phyloP scores from a whole-genome alignment of 164 flowering plant genomes.

The Magnolia kwangsiensis region DNA sequence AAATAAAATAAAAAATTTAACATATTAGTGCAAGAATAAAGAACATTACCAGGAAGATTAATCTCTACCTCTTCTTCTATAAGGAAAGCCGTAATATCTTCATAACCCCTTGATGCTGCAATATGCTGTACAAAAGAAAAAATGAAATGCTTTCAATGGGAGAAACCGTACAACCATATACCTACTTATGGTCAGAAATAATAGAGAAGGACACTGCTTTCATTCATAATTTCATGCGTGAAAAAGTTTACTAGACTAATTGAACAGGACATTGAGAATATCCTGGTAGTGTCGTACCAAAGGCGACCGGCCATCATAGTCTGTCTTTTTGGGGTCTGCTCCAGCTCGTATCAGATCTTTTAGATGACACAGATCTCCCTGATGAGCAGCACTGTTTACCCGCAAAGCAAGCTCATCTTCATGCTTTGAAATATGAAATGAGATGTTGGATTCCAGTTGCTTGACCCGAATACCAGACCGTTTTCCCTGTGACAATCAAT shows the following conservation, averaged over 20 bases:
- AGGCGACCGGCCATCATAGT: slow-evolving; percentile 95
- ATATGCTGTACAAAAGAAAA: slow-evolving; percentile 49
- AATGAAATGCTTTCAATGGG: not conserved
- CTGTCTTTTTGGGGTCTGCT: slow-evolving; percentile 84
- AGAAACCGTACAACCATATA: not conserved
- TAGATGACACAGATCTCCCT: slow-evolving; percentile 76
- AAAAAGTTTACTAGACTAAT: slow-evolving; percentile 1
- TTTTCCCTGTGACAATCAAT: slow-evolving; percentile 47
- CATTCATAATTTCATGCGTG: not conserved
- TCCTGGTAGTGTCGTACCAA: slow-evolving; percentile 48
- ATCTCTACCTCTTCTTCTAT: slow-evolving; percentile 46
- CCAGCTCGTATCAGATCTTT: slow-evolving; percentile 72
- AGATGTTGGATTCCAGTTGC: slow-evolving; percentile 72
- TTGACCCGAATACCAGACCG: slow-evolving; percentile 57
- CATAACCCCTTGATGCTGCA: slow-evolving; percentile 70
- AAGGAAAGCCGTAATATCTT: slow-evolving; percentile 44
- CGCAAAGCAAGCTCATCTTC: slow-evolving; percentile 83
- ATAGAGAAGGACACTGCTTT: not conserved
- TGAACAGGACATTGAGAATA: not conserved
- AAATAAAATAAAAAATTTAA: no score
- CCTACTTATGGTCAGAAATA: no score
- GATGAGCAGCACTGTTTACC: slow-evolving; percentile 76
- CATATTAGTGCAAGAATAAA: not conserved
- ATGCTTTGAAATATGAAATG: slow-evolving; percentile 72
- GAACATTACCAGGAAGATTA: slow-evolving; percentile 41